A percentile compares a stretch with the other conserved stretches of the same genome.
These are phyloP conservation scores for Falciphora oryzae DNA, from an alignment of 2,329 filamentous ascomycete genomes.

Conservation along the genomic window DNA sequence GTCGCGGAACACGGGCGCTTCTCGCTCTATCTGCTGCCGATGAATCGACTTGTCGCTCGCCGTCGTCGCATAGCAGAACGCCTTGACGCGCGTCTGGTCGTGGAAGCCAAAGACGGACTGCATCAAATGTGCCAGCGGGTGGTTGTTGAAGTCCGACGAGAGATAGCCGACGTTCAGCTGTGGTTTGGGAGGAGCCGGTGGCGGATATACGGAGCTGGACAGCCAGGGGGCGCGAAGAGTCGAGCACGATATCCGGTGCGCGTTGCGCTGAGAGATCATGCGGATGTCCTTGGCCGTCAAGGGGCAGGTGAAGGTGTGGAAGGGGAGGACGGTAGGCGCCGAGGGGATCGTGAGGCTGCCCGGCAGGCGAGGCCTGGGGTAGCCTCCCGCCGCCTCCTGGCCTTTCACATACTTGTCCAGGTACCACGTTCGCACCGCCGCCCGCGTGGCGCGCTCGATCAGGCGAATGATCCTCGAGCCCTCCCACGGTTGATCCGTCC, in stretches of 20 bases:
- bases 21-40: constrained; percentile 85
- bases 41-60: constrained; percentile 84
- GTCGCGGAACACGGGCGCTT: constrained; percentile 87
- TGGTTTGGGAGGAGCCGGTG: constrained; percentile 74
- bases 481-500: constrained; percentile 79
- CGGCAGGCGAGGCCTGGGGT: constrained; percentile 70
- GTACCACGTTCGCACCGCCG: constrained; percentile 81
- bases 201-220: constrained; percentile 71
- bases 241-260: constrained; percentile 84
- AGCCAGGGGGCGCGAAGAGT: constrained; percentile 86
- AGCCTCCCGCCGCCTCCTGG: constrained; percentile 51
- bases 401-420: constrained; percentile 67
- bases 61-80: constrained; percentile 94
- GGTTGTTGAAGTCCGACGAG: constrained; percentile 98
- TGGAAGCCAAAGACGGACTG: constrained; percentile 97
- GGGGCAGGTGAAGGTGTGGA: constrained; percentile 96
- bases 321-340: constrained; percentile 90
- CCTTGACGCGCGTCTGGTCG: constrained; percentile 64
- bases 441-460: constrained; percentile 75
- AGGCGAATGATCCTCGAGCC: constrained; percentile 79
- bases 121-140: constrained; percentile 95
- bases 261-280: constrained; percentile 91
- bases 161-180: constrained; percentile 92
- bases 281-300: constrained; percentile 87
- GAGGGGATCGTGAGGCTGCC: constrained; percentile 68